Evolutionary conservation across 805 yeast species (phyloP).

Genomic region (Cyberlindnera xylosilytica): DNA sequence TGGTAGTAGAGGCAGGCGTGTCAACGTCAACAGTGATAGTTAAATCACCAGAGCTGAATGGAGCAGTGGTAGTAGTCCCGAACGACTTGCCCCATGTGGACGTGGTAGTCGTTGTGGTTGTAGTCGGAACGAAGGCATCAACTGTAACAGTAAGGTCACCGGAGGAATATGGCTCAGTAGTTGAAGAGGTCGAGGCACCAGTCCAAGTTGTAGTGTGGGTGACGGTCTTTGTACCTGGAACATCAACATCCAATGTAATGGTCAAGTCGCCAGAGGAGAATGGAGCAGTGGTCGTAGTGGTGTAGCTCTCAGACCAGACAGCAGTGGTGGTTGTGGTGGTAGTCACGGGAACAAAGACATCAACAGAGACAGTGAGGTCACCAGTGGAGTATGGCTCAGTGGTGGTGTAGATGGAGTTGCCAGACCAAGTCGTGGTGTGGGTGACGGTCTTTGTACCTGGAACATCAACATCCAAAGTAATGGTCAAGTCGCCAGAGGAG

Average conservation of each 20-base stretch:
- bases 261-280: slow-evolving; percentile 11
- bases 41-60: slow-evolving; percentile 9
- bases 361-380: slow-evolving; percentile 10
- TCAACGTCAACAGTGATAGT: slow-evolving; percentile 13
- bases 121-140: slow-evolving; percentile 5
- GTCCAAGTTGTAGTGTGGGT: slow-evolving; percentile 5
- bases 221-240: slow-evolving; percentile 4
- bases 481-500: slow-evolving; percentile 10
- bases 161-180: slow-evolving; percentile 9
- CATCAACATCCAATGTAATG: slow-evolving; percentile 11
- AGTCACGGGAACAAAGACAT: slow-evolving; percentile 1
- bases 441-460: slow-evolving; percentile 3
- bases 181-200: slow-evolving; percentile 7
- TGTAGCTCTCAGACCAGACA: slow-evolving; percentile 6
- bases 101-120: not conserved
- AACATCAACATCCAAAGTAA: slow-evolving; percentile 13
- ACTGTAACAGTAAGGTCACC: slow-evolving; percentile 12
- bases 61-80: slow-evolving; percentile 5
- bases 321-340: slow-evolving; percentile 7
- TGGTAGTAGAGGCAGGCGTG: slow-evolving; percentile 9
- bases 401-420: slow-evolving; percentile 7
- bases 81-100: not conserved
- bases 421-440: slow-evolving; percentile 4
- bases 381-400: slow-evolving; percentile 10
- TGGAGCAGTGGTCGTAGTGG: slow-evolving; percentile 11